Conservation (phyloP, 169 alveolate species). For the Plasmodium coatneyi region DNA sequence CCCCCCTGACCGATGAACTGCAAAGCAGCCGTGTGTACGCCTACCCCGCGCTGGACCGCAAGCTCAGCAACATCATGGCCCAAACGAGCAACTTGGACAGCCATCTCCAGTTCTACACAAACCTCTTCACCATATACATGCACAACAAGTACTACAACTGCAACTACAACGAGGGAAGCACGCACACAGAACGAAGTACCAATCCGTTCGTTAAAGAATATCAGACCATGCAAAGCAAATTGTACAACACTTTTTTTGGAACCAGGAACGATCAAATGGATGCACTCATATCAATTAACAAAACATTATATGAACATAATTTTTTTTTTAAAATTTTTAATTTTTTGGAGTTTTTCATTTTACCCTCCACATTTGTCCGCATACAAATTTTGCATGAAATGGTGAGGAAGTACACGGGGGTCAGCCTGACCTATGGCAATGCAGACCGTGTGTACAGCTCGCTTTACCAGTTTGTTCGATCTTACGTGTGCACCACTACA, state of each 20-base stretch:
- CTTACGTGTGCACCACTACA: background rate
- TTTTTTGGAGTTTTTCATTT: slow-evolving; percentile 23
- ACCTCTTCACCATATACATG: slow-evolving; percentile 16
- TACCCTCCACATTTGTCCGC: slow-evolving; percentile 33
- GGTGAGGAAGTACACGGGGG: slow-evolving; percentile 1
- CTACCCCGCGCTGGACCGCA: slow-evolving; percentile 4
- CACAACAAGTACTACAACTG: slow-evolving; percentile 23
- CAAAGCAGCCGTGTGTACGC: background rate
- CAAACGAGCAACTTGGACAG: slow-evolving; percentile 21
- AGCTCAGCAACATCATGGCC: slow-evolving; percentile 10
- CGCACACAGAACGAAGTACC: background rate
- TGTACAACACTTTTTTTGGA: slow-evolving; percentile 13
- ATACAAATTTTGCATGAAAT: slow-evolving; percentile 14
- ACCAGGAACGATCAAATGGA: background rate
- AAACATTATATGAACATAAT: slow-evolving; percentile 27
- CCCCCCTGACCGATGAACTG: background rate
- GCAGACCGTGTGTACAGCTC: slow-evolving; percentile 15
- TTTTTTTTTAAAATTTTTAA: slow-evolving; percentile 46
- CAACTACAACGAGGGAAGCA: background rate
- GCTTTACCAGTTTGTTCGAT: background rate
- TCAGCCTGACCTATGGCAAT: background rate
- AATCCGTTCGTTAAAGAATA: slow-evolving; percentile 37
- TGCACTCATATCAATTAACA: slow-evolving; percentile 17
- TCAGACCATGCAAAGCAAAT: slow-evolving; percentile 41
- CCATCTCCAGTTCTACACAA: slow-evolving; percentile 1